phyloP scores from a whole-genome alignment of 2,329 filamentous ascomycete genomes.

The Neofusicoccum sp. region DNA sequence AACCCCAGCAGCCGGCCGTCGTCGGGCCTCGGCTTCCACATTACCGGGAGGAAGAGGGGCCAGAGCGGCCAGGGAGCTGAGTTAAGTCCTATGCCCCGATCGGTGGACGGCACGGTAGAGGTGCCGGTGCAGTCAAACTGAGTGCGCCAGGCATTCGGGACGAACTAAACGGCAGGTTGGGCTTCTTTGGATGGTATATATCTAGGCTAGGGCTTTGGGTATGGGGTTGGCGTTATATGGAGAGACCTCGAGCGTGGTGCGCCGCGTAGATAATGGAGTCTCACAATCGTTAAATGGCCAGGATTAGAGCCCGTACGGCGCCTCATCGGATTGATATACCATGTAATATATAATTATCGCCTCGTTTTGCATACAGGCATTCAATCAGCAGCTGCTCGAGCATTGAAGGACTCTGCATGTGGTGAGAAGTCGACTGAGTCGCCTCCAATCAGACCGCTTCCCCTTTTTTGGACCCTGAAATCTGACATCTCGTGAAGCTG shows the following conservation, averaged over 20 bases:
- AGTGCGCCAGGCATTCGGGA: not conserved
- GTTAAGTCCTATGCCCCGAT: conserved; percentile 63
- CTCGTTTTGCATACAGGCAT: not conserved
- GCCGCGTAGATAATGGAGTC: conserved; percentile 17
- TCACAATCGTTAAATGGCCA: conserved; percentile 18
- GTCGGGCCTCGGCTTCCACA: conserved; percentile 62
- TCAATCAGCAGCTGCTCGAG: not conserved
- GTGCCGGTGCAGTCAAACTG: conserved; percentile 22
- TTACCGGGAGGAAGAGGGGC: conserved; percentile 71
- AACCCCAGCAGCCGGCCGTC: conserved; percentile 43
- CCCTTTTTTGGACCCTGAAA: conserved; percentile 9
- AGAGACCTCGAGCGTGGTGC: conserved; percentile 5
- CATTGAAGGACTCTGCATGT: not conserved
- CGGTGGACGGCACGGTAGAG: conserved; percentile 27
- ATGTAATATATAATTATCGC: conserved; percentile 20
- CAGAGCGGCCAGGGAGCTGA: conserved; percentile 73
- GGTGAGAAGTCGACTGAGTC: no score
- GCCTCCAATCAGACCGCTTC: not conserved
- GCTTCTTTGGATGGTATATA: conserved; percentile 13
- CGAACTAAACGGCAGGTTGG: not conserved
- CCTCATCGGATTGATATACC: not conserved
- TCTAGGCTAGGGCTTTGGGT: conserved; percentile 10
- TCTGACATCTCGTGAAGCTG: not conserved
- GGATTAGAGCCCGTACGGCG: conserved; percentile 2
- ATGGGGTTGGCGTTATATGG: conserved; percentile 18